Conservation (phyloP, 345 rosid species). For the Arabis alpina region DNA sequence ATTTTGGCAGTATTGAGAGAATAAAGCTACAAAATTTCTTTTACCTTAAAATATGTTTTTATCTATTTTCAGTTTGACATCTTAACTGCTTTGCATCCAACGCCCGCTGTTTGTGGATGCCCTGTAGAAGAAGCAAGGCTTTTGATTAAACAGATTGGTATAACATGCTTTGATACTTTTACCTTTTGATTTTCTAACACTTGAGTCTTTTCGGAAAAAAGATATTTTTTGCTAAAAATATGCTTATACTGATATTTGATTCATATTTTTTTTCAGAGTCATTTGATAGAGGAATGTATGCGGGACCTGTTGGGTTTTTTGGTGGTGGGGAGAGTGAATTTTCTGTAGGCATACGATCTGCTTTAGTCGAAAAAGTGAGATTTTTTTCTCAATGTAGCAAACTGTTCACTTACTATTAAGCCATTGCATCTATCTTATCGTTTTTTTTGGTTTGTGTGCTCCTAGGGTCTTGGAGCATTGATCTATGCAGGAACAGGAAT, state of each 20-base stretch:
- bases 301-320: constrained; percentile 95
- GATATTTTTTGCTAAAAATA: not conserved
- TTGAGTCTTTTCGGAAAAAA: constrained; percentile 6
- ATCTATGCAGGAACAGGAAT: constrained; percentile 89
- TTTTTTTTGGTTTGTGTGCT: constrained; percentile 4
- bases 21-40: not conserved
- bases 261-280: constrained; percentile 50
- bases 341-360: constrained; percentile 89
- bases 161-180: constrained; percentile 12
- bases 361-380: constrained; percentile 75
- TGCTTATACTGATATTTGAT: constrained; percentile 16
- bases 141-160: constrained; percentile 82
- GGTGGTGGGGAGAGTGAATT: constrained; percentile 97
- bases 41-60: constrained; percentile 29
- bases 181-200: not conserved
- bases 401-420: constrained; percentile 1
- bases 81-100: constrained; percentile 80
- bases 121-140: constrained; percentile 79
- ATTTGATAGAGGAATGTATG: constrained; percentile 96
- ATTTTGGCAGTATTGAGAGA: not conserved
- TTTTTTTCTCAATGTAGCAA: not conserved
- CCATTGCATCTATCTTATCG: constrained; percentile 27
- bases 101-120: constrained; percentile 90
- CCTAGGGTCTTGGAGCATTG: constrained; percentile 75
- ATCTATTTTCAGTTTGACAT: constrained; percentile 62